These are phyloP conservation scores for Pseudopithomyces chartarum DNA, from an alignment of 2,329 filamentous ascomycete species.

Conservation along the genomic window DNA sequence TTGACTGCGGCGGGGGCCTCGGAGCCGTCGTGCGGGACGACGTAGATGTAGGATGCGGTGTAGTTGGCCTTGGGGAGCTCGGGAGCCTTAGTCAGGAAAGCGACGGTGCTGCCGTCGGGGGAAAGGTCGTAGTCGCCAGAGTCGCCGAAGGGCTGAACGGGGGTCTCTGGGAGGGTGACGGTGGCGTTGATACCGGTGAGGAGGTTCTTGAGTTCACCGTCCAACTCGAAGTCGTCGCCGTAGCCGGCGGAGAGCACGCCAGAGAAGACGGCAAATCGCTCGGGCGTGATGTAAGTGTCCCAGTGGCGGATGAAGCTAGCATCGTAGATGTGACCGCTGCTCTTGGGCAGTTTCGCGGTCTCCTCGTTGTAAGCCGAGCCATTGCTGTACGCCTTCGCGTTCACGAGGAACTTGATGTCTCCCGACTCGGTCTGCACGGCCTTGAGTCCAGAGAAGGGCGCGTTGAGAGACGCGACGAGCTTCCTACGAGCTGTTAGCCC, in stretches of 20 bases:
- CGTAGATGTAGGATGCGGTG: slow-evolving; percentile 83
- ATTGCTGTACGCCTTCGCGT: slow-evolving; percentile 66
- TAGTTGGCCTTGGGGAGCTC: slow-evolving; percentile 72
- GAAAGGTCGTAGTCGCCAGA: slow-evolving; percentile 77
- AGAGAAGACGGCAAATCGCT: slow-evolving; percentile 75
- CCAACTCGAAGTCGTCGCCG: slow-evolving; percentile 32
- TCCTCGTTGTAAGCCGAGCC: slow-evolving; percentile 73
- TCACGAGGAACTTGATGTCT: slow-evolving; percentile 54
- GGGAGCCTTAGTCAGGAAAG: slow-evolving; percentile 78
- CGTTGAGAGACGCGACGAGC: slow-evolving; percentile 48
- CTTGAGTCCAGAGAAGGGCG: slow-evolving; percentile 57
- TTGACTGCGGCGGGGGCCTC: slow-evolving; percentile 37
- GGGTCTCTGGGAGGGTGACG: slow-evolving; percentile 65
- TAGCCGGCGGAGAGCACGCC: slow-evolving; percentile 58
- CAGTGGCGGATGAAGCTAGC: slow-evolving; percentile 81
- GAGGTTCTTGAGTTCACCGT: slow-evolving; percentile 51
- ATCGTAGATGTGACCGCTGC: slow-evolving; percentile 72
- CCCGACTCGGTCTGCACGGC: slow-evolving; percentile 45
- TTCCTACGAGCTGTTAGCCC: slow-evolving; percentile 19
- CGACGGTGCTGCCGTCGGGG: slow-evolving; percentile 63
- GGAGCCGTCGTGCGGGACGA: slow-evolving; percentile 70
- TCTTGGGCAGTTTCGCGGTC: slow-evolving; percentile 62
- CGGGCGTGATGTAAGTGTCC: slow-evolving; percentile 73
- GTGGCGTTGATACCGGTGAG: slow-evolving; percentile 64
- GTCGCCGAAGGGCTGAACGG: slow-evolving; percentile 78